Conservation (phyloP, 2,329 filamentous ascomycete genomes). For the Colletotrichum sp. region DNA sequence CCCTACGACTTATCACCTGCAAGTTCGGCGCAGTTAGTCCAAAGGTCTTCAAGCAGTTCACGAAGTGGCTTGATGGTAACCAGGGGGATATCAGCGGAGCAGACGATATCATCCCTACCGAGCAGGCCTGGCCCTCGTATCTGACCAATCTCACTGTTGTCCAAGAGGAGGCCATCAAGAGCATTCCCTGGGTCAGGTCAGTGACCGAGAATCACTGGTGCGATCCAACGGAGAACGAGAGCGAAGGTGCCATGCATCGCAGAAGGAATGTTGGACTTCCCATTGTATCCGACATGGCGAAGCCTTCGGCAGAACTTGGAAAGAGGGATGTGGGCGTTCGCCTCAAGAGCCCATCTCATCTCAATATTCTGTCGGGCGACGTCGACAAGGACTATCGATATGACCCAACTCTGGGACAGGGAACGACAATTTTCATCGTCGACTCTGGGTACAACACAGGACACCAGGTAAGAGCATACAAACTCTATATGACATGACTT, state of each 20-base stretch:
- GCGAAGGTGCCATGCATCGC: background rate
- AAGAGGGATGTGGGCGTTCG: background rate
- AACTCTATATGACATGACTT: background rate
- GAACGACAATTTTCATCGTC: background rate
- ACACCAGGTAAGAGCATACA: background rate
- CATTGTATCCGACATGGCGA: no score
- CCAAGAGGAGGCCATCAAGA: background rate
- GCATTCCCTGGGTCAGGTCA: background rate
- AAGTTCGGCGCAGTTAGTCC: background rate
- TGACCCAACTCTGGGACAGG: background rate
- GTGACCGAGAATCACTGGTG: background rate
- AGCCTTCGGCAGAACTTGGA: background rate
- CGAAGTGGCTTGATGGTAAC: background rate
- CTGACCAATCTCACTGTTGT: background rate
- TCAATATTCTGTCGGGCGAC: background rate
- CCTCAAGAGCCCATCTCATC: background rate
- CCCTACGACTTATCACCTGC: background rate
- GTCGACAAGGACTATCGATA: background rate
- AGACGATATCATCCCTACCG: background rate
- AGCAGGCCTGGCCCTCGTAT: background rate
- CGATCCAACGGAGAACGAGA: background rate
- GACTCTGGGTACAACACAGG: background rate
- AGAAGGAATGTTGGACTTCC: background rate
- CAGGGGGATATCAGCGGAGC: background rate
- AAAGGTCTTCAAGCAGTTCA: background rate